Percentiles rank a stretch among this genome's conserved stretches.
phyloP scores from a whole-genome alignment of 495 filamentous ascomycete species.

The Tuber aestivum region DNA sequence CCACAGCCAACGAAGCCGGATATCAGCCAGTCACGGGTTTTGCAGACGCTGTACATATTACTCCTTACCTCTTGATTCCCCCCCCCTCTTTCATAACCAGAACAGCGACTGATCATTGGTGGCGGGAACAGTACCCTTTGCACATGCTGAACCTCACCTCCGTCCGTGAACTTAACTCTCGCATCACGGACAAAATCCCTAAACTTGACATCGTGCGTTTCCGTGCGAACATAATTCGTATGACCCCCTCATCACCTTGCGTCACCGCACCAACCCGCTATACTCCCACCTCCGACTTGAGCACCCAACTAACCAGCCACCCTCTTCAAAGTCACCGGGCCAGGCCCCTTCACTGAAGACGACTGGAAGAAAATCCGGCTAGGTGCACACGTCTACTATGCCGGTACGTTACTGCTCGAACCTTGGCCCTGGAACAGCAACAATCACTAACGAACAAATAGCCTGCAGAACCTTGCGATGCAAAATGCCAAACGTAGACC shows the following conservation, averaged over 20 bases:
- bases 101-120: conserved; percentile 21
- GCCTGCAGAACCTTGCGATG: conserved; percentile 53
- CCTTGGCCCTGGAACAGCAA: not conserved
- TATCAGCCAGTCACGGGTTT: conserved; percentile 76
- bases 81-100: not conserved
- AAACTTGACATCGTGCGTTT: conserved; percentile 66
- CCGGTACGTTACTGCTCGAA: conserved; percentile 8
- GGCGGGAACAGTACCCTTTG: conserved; percentile 62
- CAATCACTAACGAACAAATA: conserved; percentile 14
- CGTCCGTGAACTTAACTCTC: conserved; percentile 55
- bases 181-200: conserved; percentile 53
- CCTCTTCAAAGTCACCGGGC: conserved; percentile 51
- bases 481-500: conserved; percentile 78
- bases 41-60: conserved; percentile 63
- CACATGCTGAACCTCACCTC: conserved; percentile 73
- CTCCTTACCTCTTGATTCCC: not conserved
- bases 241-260: conserved; percentile 33
- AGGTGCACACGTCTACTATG: conserved; percentile 47
- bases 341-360: conserved; percentile 63
- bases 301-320: conserved; percentile 6
- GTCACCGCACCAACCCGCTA: not conserved
- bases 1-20: conserved; percentile 59
- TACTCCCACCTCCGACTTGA: not conserved
- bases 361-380: conserved; percentile 69
- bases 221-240: conserved; percentile 74